Base-by-base conservation (phyloP, 2,329 filamentous ascomycete species). In the Fusarium transvaalense region DNA sequence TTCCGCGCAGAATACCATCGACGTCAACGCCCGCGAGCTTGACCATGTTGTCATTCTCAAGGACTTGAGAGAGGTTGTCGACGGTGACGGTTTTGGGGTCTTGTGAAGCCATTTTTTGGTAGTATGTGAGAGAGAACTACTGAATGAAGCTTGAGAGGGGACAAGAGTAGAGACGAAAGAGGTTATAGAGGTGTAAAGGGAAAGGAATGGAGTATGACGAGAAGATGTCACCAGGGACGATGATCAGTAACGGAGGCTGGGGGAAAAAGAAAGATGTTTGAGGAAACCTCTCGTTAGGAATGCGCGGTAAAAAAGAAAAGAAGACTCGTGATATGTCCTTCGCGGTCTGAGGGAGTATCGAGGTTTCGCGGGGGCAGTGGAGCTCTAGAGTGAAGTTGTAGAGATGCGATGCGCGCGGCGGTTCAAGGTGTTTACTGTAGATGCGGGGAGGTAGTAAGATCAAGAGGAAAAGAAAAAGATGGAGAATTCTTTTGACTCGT, bases 11-110 rank as follows among this genome's bases (percentile, higher is more conserved):
- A 52, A 93, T 88, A 69, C 94, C 94, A 77, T 97, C 94, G 60
- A 94, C 91, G 77, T 97, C 94, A 65, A 96, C 81, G 39, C 94
- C 94, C 12, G 92, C 94, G 39, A 97, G 87, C 80, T 97, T 97
- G 81, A 97, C 92, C 75, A 91, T 90, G 51, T 82, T 85, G 79
- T 97, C 94, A 76, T 90, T 74, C 69, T 86, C 82, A 64, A 96
- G 89, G 52, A 95, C 80, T 56, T 85, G 78, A 23, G 89, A 85
- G 60, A 97, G 85, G 66, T 87, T 84, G 51, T 90, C 87, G 68
- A 85, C 78, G 25, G 91, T 94, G 71, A 92, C 55, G 27, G n/a
- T n/a, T n/a, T n/a, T n/a, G n/a, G n/a, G n/a, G n/a, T 61, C n/a
- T 58, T 56, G 45, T 50, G 71, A 65, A 42, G 75, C 51, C 77